phyloP scores from a whole-genome alignment of 2,329 filamentous ascomycete species.

The Trichoderma asperellum region DNA sequence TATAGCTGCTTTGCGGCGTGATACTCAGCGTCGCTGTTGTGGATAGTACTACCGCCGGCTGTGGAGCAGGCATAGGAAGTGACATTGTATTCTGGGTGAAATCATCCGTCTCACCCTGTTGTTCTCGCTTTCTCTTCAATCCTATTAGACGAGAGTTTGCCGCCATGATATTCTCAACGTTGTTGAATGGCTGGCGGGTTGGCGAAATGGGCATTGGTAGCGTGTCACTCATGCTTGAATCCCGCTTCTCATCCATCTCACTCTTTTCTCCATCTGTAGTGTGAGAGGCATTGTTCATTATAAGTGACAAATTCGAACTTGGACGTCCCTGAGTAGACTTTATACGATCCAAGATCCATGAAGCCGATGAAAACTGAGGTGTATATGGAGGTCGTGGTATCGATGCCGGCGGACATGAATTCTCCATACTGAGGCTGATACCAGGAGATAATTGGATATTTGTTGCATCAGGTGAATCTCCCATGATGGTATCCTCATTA shows the following conservation, averaged over 20 bases:
- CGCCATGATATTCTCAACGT: constrained; percentile 2
- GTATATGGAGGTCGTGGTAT: constrained; percentile 33
- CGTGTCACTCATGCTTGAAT: constrained; percentile 16
- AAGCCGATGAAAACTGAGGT: constrained; percentile 39
- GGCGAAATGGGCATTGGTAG: constrained; percentile 25
- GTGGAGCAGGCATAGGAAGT: constrained; percentile 33
- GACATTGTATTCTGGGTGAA: constrained; percentile 42
- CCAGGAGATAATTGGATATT: not conserved
- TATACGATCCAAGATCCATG: constrained; percentile 39
- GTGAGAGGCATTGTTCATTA: not conserved
- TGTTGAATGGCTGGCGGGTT: not conserved
- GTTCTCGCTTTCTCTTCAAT: constrained; percentile 40
- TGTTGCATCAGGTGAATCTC: not conserved
- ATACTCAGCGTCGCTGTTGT: not conserved
- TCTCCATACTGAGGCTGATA: not conserved
- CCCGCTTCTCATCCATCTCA: not conserved
- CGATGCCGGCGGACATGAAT: not conserved
- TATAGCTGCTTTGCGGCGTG: not conserved
- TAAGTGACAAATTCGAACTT: not conserved
- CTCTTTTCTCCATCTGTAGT: not conserved
- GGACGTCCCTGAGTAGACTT: constrained; percentile 25
- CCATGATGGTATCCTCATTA: constrained; percentile 2
- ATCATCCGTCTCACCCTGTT: constrained; percentile 33
- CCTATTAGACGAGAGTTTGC: constrained; percentile 9
- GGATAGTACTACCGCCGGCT: constrained; percentile 4